Evolutionary conservation across 495 filamentous ascomycete genomes (phyloP).

Genomic region (Haplographium delicatum): DNA sequence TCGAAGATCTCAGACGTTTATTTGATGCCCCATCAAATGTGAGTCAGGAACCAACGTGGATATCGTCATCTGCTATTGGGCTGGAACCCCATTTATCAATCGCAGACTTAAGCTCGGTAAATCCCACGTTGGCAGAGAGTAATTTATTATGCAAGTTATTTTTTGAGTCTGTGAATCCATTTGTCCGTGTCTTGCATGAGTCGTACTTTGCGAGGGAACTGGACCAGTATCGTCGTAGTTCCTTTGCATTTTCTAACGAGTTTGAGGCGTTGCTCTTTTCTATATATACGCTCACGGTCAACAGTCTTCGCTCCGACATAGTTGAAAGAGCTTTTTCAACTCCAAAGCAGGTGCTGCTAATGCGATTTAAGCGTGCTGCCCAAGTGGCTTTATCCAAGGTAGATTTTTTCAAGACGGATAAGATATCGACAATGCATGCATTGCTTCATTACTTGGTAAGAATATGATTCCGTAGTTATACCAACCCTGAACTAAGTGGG

Average conservation of each 20-base stretch:
- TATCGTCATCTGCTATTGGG: not conserved
- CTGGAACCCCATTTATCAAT: not conserved
- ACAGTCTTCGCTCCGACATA: constrained; percentile 9
- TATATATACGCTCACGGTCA: constrained; percentile 13
- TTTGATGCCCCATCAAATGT: constrained; percentile 3
- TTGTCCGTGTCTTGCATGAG: constrained; percentile 14
- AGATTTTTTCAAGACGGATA: constrained; percentile 15
- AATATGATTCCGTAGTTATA: too few relatives aligned
- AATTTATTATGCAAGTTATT: constrained; percentile 19
- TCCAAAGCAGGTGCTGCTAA: constrained; percentile 3
- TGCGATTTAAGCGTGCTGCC: constrained; percentile 2
- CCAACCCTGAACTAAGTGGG: too few relatives aligned
- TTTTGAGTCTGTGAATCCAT: constrained; percentile 20
- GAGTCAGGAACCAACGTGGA: not conserved
- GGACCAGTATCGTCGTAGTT: constrained; percentile 11
- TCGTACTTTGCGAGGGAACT: constrained; percentile 13
- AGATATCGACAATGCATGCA: constrained; percentile 9
- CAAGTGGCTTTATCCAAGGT: constrained; percentile 7
- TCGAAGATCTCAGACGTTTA: constrained; percentile 14
- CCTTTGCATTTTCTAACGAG: not conserved
- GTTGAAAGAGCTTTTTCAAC: constrained; percentile 6
- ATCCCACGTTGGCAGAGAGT: constrained; percentile 13
- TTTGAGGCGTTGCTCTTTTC: constrained; percentile 18
- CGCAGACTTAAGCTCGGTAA: not conserved
- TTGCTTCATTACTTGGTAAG: constrained; percentile 18